phyloP scores from a whole-genome alignment of 257 asterid species.

The Solanum infundibuliforme region DNA sequence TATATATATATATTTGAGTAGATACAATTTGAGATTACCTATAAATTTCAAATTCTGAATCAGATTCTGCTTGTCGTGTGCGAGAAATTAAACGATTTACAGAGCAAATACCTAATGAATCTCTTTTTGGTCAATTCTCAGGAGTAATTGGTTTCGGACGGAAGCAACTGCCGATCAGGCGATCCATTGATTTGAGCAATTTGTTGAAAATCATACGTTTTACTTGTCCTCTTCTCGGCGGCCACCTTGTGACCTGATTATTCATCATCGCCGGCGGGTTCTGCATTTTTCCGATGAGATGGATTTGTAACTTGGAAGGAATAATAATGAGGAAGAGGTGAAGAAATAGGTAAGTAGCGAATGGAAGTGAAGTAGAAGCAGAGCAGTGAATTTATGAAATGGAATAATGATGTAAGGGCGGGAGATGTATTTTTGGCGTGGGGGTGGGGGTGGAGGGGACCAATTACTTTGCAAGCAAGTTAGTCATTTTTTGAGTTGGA shows the following conservation, averaged over 20 bases:
- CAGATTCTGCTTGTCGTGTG: rapidly evolving
- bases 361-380: not conserved
- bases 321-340: too few relatives aligned
- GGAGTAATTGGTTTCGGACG: not conserved
- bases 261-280: not conserved
- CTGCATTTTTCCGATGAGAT: not conserved
- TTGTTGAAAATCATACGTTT: conserved; percentile 5
- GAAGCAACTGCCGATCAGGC: not conserved
- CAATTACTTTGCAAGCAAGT: too few relatives aligned
- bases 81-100: not conserved
- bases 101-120: not conserved
- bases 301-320: not conserved
- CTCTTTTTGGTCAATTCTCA: not conserved
- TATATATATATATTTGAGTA: too few relatives aligned
- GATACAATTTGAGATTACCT: not conserved
- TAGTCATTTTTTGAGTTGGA: too few relatives aligned
- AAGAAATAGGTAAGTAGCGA: not conserved
- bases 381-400: not conserved
- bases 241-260: not conserved
- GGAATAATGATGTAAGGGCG: not conserved
- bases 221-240: conserved; percentile 8
- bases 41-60: not conserved
- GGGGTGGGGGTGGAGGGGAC: too few relatives aligned
- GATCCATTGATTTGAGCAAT: conserved; percentile 5
- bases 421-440: too few relatives aligned